Conservation (phyloP, 805 yeast species). For the Kurtzmaniella fragi region DNA sequence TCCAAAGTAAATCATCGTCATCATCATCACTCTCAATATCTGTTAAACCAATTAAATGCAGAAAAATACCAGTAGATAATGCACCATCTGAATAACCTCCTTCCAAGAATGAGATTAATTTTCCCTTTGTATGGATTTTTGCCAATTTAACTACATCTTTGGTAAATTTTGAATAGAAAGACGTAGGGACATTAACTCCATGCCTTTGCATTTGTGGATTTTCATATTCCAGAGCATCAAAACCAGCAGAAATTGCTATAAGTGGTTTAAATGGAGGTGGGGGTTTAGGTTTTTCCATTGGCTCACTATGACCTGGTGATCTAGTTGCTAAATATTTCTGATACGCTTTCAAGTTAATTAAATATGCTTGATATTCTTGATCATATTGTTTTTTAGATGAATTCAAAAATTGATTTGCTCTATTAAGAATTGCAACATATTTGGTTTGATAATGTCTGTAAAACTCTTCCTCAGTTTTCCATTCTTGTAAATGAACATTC, state of each 20-base stretch:
- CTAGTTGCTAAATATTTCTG: constrained; percentile 24
- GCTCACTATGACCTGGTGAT: constrained; percentile 24
- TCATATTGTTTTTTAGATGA: constrained; percentile 43
- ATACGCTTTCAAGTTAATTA: constrained; percentile 19
- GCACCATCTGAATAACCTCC: constrained; percentile 89
- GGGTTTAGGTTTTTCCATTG: constrained; percentile 25
- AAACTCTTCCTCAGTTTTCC: constrained; percentile 61
- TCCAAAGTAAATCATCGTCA: constrained; percentile 41
- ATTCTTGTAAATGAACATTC: constrained; percentile 76
- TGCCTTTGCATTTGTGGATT: constrained; percentile 83
- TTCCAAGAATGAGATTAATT: constrained; percentile 64
- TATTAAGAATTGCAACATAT: constrained; percentile 55
- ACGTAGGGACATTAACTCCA: constrained; percentile 74
- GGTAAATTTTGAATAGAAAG: constrained; percentile 69
- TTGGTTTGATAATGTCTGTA: constrained; percentile 53
- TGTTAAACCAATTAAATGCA: constrained; percentile 72
- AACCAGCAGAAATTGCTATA: constrained; percentile 79
- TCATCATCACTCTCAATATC: constrained; percentile 25
- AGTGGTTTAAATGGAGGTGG: constrained; percentile 42
- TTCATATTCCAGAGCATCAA: constrained; percentile 83
- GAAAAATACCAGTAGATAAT: constrained; percentile 68
- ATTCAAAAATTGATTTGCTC: constrained; percentile 63
- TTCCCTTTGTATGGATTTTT: constrained; percentile 55
- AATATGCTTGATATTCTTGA: constrained; percentile 23
- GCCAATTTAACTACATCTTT: constrained; percentile 69